phyloP scores from a whole-genome alignment of 2,329 filamentous ascomycete species.

The Blastomyces silverae region DNA sequence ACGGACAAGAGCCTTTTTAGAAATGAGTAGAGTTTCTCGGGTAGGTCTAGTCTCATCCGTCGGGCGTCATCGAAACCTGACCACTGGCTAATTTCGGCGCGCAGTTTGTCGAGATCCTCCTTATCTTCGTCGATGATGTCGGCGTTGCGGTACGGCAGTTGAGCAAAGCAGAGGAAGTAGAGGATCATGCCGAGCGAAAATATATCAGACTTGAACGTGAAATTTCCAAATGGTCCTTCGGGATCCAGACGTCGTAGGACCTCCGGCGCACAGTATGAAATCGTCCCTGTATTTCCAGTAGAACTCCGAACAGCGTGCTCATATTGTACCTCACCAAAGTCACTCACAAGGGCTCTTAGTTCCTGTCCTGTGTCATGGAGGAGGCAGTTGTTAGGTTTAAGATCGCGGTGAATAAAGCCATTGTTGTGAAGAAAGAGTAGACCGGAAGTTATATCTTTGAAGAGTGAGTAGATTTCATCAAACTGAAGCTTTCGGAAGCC shows the following conservation, averaged over 20 bases:
- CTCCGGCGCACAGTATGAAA: conserved; percentile 95
- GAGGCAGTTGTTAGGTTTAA: conserved; percentile 94
- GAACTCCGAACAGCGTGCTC: conserved; percentile 76
- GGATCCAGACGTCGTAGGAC: conserved; percentile 62
- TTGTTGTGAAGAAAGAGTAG: conserved; percentile 82
- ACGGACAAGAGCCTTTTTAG: conserved; percentile 74
- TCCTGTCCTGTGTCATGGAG: conserved; percentile 68
- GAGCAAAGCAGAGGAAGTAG: conserved; percentile 94
- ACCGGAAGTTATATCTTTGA: conserved; percentile 89
- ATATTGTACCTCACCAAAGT: conserved; percentile 93
- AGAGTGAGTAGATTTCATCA: conserved; percentile 94
- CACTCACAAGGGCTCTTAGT: conserved; percentile 79
- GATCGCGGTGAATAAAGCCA: conserved; percentile 90
- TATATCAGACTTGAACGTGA: conserved; percentile 95
- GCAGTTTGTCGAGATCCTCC: conserved; percentile 78
- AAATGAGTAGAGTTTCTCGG: conserved; percentile 75
- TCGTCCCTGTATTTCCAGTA: conserved; percentile 88
- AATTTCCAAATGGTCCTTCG: conserved; percentile 74
- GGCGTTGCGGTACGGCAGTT: conserved; percentile 75
- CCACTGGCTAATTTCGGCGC: conserved; percentile 82
- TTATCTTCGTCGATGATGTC: conserved; percentile 84
- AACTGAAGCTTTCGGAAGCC: conserved; percentile 58
- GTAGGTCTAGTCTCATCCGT: conserved; percentile 70
- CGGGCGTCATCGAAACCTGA: conserved; percentile 74
- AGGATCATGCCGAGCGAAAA: conserved; percentile 98